phyloP scores from a whole-genome alignment of 176 grass and related monocot species.

The Aegilops speltoides region DNA sequence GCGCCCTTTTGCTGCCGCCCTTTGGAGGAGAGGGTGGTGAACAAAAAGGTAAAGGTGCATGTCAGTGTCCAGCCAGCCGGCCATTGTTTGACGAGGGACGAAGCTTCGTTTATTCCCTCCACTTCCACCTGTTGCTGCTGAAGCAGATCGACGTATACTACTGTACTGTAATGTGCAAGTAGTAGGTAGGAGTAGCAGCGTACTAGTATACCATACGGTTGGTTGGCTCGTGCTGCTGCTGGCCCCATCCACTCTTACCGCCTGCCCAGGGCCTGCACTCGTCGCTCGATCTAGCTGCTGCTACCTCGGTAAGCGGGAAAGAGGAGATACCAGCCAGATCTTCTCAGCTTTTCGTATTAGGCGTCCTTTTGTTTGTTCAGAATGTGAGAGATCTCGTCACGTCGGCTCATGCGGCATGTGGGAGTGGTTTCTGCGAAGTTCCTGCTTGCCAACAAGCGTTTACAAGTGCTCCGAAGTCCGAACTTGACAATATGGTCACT shows the following conservation, averaged over 20 bases:
- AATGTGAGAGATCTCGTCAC: neutral
- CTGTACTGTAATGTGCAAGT: neutral
- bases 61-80: neutral
- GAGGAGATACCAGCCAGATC: neutral
- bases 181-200: neutral
- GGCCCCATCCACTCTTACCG: neutral
- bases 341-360: neutral
- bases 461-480: too few relatives aligned
- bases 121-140: neutral
- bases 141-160: neutral
- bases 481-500: neutral
- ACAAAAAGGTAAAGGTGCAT: neutral
- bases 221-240: neutral
- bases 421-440: neutral
- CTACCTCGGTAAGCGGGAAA: slow-evolving; percentile 15
- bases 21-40: neutral
- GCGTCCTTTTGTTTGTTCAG: neutral
- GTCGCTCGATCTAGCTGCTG: neutral
- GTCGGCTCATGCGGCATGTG: neutral
- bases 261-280: neutral
- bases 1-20: slow-evolving; percentile 1
- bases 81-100: slow-evolving; percentile 13
- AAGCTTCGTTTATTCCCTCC: slow-evolving; percentile 61
- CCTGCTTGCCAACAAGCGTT: too few relatives aligned
- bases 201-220: neutral